Percentiles rank a stretch among this genome's conserved stretches.
Conservation (phyloP, 495 filamentous ascomycete genomes). For the Lentithecium fluviatile region DNA sequence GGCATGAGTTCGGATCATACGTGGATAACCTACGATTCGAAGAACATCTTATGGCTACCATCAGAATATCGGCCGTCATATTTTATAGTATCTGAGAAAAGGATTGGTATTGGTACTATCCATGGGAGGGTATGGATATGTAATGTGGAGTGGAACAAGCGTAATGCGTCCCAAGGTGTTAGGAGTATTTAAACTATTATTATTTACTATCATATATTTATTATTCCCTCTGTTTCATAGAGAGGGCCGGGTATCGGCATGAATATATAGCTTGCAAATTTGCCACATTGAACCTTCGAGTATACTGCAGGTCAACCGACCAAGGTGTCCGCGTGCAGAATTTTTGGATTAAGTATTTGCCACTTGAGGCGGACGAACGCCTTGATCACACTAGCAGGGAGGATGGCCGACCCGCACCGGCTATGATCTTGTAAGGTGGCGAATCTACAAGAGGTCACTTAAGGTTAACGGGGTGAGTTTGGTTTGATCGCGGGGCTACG, state of each 20-base stretch:
- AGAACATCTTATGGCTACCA: slow-evolving; percentile 21
- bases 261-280: neutral
- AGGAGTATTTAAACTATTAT: neutral
- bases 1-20: slow-evolving; percentile 14
- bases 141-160: neutral
- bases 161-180: neutral
- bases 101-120: slow-evolving; percentile 4
- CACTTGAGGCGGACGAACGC: too few species aligned
- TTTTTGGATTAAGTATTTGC: too few species aligned
- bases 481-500: too few species aligned
- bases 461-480: too few species aligned
- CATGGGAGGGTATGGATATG: neutral
- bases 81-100: slow-evolving; percentile 9
- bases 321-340: too few species aligned
- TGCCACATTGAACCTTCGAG: neutral
- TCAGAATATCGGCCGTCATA: slow-evolving; percentile 23
- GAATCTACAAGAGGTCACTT: too few species aligned
- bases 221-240: too few species aligned
- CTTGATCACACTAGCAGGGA: too few species aligned
- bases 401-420: too few species aligned
- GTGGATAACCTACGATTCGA: slow-evolving; percentile 19
- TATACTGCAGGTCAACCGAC: neutral
- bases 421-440: too few species aligned
- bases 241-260: too few species aligned
- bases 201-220: too few species aligned